Evolutionary conservation across 2,329 filamentous ascomycete species (phyloP), one percentile per base, ranked within the genome.

Genomic region (Cytospora paraplurivora): DNA sequence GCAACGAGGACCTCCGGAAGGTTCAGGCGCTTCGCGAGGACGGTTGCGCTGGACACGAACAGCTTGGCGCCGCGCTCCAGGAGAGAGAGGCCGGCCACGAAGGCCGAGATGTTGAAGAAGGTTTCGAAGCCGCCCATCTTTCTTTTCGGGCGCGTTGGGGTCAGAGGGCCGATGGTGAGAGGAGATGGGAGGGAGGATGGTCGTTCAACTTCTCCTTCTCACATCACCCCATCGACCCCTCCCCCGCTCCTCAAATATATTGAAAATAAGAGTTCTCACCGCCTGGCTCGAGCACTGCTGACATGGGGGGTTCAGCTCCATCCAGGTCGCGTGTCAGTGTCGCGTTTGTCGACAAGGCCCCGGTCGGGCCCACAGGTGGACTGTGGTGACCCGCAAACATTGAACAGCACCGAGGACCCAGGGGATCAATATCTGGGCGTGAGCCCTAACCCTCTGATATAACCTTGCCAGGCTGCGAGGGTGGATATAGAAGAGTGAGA

Each of bases 1-100:
- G 76, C 80, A 65, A 85, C 78, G 33, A 84, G 59, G 3, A 79
- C 79, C 35, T 77, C 76, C 1, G 81, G 77, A 13, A 85, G 72
- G 17, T 77, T 74, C 1, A 79, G 71, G 2, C 77, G 77, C 37
- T 70, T 73, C 11, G 80, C 81, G 13, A 84, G 72, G 38, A 78
- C 74, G 7, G 78, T 79, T 7, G 81, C 82, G 60, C 84, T 78
- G 65, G 82, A 77, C 65, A 84, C 75, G 69, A 84, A 84, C 58
- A 78, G 79, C 69, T 84, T 81, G 27, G 81, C 80, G 10, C 81
- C 81, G 65, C 73, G 79, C 66, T 84, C 81, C 44, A 85, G 76
- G 12, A 84, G 69, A 67, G 82, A 82, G 0, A 82, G 73, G 1
- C 76, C 75, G 12, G 75, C 73, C 51, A 81, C 69, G 62, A 83